These are phyloP conservation scores for Pelargonium citronellum DNA, from an alignment of 441 rosid genomes.

Conservation along the genomic window DNA sequence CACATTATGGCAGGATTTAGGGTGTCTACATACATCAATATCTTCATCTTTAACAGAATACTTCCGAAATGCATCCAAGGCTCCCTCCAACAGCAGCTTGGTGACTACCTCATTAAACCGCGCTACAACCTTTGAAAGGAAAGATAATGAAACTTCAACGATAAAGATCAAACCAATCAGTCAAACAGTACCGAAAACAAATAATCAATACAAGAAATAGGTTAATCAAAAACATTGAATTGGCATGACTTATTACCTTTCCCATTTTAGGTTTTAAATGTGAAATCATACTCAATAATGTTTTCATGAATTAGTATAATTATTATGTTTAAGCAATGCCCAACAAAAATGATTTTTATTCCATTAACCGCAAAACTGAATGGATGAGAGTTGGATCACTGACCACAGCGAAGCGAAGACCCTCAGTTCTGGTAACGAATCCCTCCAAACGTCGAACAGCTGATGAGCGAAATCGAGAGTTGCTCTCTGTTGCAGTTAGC, in stretches of 20 bases:
- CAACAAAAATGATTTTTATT: background rate
- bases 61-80: slow-evolving; percentile 71
- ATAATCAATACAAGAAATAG: background rate
- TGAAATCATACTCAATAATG: background rate
- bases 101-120: slow-evolving; percentile 92
- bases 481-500: slow-evolving; percentile 30
- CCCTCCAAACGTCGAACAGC: slow-evolving; percentile 69
- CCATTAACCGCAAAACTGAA: background rate
- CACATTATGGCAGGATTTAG: background rate
- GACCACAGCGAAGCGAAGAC: slow-evolving; percentile 86
- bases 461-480: slow-evolving; percentile 18
- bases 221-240: background rate
- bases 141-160: background rate
- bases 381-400: background rate
- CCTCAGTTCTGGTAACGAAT: slow-evolving; percentile 51
- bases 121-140: slow-evolving; percentile 59
- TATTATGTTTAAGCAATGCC: background rate
- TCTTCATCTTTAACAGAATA: slow-evolving; percentile 78
- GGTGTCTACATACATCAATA: slow-evolving; percentile 44
- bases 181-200: background rate
- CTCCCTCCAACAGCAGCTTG: slow-evolving; percentile 70
- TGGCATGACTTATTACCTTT: background rate
- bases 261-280: background rate
- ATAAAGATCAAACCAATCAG: background rate
- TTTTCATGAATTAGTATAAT: background rate